Percentiles rank a stretch among this genome's conserved stretches.
Evolutionary conservation across 2,329 filamentous ascomycete species (phyloP).

Genomic region (Stenocarpella maydis): DNA sequence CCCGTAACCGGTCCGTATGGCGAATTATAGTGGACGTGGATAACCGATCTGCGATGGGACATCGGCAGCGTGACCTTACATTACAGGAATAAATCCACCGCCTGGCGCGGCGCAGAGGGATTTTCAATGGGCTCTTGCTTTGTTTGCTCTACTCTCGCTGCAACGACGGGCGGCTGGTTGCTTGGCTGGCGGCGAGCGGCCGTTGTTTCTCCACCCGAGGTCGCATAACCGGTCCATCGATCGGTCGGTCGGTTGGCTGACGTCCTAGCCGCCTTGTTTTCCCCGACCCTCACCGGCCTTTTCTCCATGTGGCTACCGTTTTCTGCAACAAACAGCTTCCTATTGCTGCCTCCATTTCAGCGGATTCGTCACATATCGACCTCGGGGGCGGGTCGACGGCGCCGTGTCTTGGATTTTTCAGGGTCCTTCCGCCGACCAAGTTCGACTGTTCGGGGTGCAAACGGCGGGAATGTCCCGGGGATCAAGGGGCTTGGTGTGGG

Average conservation of each 20-base stretch:
- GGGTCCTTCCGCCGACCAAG: not conserved
- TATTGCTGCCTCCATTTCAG: not conserved
- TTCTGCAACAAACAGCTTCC: not conserved
- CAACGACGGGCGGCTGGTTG: constrained; percentile 8
- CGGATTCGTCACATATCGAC: not conserved
- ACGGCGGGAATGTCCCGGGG: not conserved
- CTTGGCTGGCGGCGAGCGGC: constrained; percentile 7
- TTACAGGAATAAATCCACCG: not conserved
- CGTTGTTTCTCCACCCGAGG: not conserved
- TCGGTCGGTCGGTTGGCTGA: not conserved
- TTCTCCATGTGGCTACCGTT: not conserved
- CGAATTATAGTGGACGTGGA: not conserved
- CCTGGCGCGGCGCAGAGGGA: not conserved
- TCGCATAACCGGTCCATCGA: constrained; percentile 5
- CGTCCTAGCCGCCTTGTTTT: not conserved
- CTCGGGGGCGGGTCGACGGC: not conserved
- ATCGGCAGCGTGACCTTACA: constrained; percentile 1
- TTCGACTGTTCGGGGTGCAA: not conserved
- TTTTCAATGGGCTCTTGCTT: not conserved
- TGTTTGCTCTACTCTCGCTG: not conserved
- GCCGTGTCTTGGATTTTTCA: not conserved
- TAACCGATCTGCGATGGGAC: not conserved
- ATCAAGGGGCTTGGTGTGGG: constrained; percentile 3
- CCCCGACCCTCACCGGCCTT: not conserved
- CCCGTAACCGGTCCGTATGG: not conserved